phyloP scores from a whole-genome alignment of 164 flowering plant genomes.

The Stephania cephalantha region DNA sequence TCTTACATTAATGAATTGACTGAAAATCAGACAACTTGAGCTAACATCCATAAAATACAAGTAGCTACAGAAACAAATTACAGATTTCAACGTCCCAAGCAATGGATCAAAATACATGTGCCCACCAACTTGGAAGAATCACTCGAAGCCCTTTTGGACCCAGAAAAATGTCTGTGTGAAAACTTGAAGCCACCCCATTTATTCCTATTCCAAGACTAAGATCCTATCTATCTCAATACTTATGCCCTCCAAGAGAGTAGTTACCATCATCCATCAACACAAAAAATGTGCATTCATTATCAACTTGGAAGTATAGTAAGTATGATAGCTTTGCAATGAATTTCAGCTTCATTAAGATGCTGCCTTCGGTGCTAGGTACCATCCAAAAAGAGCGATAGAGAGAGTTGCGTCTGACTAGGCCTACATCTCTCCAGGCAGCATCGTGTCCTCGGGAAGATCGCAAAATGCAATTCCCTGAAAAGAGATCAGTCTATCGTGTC shows the following conservation, averaged over 20 bases:
- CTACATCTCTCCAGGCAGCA: slow-evolving; percentile 97
- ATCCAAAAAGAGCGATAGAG: background rate
- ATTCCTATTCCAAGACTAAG: background rate
- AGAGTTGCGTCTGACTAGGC: background rate
- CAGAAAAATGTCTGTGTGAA: background rate
- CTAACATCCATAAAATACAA: background rate
- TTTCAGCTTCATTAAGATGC: background rate
- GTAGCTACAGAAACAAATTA: background rate
- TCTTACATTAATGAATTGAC: too few species aligned
- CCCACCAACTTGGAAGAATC: background rate
- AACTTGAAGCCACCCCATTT: background rate
- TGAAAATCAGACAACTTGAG: background rate
- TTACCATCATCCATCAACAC: too few species aligned
- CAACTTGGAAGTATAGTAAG: background rate
- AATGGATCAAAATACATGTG: background rate
- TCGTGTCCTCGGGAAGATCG: slow-evolving; percentile 92
- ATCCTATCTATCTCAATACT: background rate
- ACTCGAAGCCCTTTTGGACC: background rate
- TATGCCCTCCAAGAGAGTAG: background rate
- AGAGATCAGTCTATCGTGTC: background rate
- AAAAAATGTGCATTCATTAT: slow-evolving; percentile 4
- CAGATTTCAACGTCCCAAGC: background rate
- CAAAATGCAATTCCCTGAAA: slow-evolving; percentile 74
- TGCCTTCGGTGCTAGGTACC: background rate
- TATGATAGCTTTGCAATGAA: background rate